Percentiles rank a stretch among this genome's conserved stretches.
Conservation (phyloP, 371 early-diverging fungal species). For the Apophysomyces trapeziformis region DNA sequence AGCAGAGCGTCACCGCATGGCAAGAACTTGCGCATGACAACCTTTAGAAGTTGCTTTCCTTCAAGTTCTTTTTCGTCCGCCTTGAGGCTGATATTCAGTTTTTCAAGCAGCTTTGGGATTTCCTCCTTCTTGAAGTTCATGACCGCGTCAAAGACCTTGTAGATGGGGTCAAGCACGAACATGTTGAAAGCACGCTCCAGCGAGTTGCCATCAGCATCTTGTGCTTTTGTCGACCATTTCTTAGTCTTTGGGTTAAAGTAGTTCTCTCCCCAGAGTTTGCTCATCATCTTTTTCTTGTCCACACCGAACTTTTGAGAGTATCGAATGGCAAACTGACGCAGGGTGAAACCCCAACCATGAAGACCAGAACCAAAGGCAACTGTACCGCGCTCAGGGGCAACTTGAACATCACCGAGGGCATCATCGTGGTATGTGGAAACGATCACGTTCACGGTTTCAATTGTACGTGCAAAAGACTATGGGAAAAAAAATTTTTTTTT, state of each 20-base stretch:
- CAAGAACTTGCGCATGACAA: conserved; percentile 98
- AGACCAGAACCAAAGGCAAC: conserved; percentile 99
- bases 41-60: conserved; percentile 95
- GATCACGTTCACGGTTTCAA: conserved; percentile 96
- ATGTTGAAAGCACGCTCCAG: conserved; percentile 96
- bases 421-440: conserved; percentile 91
- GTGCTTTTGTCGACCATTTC: conserved; percentile 87
- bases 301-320: conserved; percentile 98
- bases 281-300: conserved; percentile 93
- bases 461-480: conserved; percentile 85
- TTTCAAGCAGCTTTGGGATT: conserved; percentile 76
- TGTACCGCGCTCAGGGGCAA: conserved; percentile 93
- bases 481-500: conserved; percentile 14
- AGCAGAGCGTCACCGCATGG: conserved; percentile 98
- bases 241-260: conserved; percentile 96
- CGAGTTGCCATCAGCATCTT: conserved; percentile 77
- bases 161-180: conserved; percentile 98
- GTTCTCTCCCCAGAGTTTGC: conserved; percentile 93
- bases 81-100: conserved; percentile 86
- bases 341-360: conserved; percentile 99
- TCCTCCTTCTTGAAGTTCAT: conserved; percentile 95
- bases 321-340: conserved; percentile 95
- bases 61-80: conserved; percentile 85
- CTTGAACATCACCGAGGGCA: conserved; percentile 87
- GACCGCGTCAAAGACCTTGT: conserved; percentile 93